Evolutionary conservation across 768 basidiomycete genomes (phyloP).

Genomic region (Hirschioporus abietinus): DNA sequence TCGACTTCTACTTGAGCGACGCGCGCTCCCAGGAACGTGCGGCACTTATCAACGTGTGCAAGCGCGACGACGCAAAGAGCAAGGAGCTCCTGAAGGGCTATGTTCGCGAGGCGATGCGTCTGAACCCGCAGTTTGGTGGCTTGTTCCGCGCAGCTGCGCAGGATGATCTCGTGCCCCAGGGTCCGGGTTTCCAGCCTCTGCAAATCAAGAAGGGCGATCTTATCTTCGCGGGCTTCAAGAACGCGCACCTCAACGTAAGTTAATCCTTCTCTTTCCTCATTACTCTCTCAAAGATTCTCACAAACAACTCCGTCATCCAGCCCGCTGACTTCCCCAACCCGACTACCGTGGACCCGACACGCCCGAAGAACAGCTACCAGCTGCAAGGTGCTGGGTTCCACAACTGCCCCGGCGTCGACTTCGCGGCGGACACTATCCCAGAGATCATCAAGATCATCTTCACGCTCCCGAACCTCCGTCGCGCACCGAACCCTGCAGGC

Average conservation of each 20-base stretch:
- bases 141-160: slow-evolving; percentile 33
- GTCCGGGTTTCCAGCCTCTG: slow-evolving; percentile 27
- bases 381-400: slow-evolving; percentile 19
- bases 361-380: slow-evolving; percentile 27
- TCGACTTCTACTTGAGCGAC: slow-evolving; percentile 50
- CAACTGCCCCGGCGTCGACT: slow-evolving; percentile 11
- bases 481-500: background rate
- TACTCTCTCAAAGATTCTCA: background rate
- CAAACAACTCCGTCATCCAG: slow-evolving; percentile 18
- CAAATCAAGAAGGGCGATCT: slow-evolving; percentile 36
- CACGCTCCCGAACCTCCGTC: background rate
- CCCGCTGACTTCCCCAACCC: slow-evolving; percentile 40
- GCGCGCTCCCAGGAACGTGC: slow-evolving; percentile 31
- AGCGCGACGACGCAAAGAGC: slow-evolving; percentile 27
- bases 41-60: slow-evolving; percentile 32
- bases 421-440: background rate
- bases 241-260: slow-evolving; percentile 36
- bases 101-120: slow-evolving; percentile 47
- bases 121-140: slow-evolving; percentile 32
- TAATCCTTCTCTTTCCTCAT: background rate
- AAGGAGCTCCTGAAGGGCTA: slow-evolving; percentile 40
- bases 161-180: slow-evolving; percentile 31
- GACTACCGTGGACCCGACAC: slow-evolving; percentile 30
- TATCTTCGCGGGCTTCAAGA: slow-evolving; percentile 35
- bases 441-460: background rate